Evolutionary conservation across 2,329 filamentous ascomycete genomes (phyloP), one percentile per base, ranked within the genome.

Genomic region (Apiospora arundinis): DNA sequence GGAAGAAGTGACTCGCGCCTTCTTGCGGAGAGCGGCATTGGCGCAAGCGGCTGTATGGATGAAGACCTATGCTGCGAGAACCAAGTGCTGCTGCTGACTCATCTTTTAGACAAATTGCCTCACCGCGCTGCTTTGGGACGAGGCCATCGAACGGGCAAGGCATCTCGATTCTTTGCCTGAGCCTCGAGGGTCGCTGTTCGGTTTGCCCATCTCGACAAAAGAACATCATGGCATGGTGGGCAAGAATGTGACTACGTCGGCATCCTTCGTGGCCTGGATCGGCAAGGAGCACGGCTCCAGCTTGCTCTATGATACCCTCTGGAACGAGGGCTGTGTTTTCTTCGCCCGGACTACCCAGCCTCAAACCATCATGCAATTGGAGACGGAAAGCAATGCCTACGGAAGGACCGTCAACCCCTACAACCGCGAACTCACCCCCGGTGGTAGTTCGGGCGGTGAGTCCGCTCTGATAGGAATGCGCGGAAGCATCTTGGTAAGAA

Each of bases 171-270:
- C 79, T 0, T 70, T 81, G 9, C 78, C 80, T 0, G 79, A 81
- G 18, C 78, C 80, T 0, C 76, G 75, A 65, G 80, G 80, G 12
- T 73, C 75, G 23, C 76, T 82, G 25, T 81, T 81, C 18, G 80
- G 80, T n/a, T 72, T 81, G 21, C 80, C 80, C 23, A 81, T 81
- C 32, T 81, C 80, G 0, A 77, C 80, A 52, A 81, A 81, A 56
- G 80, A 81, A 28, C 80, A 81, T n/a, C 79, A 80, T 8, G 80
- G 79, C 28, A 80, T 81, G 79, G 77, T 82, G 0, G 78, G 80
- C 6, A 73, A 75, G 0, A 76, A 80, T 1, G 74, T 80, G 28
- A 74, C 75, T 1, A 67, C 70, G 23, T 69, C 67, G 32, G 71
- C 69, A 6, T 72, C 69, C 7, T 67, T 66, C n/a, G 69, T 70